Percentiles rank a stretch among this genome's conserved stretches.
These are phyloP conservation scores for Jacaranda mimosifolia DNA, from an alignment of 257 asterid genomes.

Conservation along the genomic window DNA sequence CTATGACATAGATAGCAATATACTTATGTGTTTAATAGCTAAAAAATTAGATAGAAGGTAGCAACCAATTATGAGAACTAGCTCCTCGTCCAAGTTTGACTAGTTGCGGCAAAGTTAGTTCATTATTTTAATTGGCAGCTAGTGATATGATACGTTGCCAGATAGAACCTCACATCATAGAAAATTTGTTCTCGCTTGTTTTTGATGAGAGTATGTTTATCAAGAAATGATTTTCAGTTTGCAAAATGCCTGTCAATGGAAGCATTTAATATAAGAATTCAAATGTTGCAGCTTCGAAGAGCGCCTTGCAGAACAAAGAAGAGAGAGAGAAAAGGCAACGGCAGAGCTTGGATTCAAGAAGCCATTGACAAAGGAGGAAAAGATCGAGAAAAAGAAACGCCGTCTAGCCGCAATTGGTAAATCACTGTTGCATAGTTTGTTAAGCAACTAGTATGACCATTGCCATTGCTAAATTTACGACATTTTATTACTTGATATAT, in stretches of 20 bases:
- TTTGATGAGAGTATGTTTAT: not conserved
- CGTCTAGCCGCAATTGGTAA: conserved; percentile 97
- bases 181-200: not conserved
- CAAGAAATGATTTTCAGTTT: not conserved
- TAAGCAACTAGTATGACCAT: not conserved
- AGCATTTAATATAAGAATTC: conserved; percentile 21
- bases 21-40: too few relatives aligned
- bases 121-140: not conserved
- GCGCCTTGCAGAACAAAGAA: conserved; percentile 88
- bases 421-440: conserved; percentile 29
- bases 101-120: not conserved
- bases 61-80: too few relatives aligned
- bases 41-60: too few relatives aligned
- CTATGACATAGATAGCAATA: too few relatives aligned
- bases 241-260: conserved; percentile 1
- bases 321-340: conserved; percentile 75
- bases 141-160: too few relatives aligned
- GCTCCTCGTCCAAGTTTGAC: not conserved
- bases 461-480: not conserved
- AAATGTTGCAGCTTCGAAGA: conserved; percentile 80
- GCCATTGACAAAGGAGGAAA: conserved; percentile 86
- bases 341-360: conserved; percentile 88
- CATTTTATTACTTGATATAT: not conserved
- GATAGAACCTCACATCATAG: too few relatives aligned
- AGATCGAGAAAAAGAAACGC: conserved; percentile 79